Base-by-base conservation (phyloP, 495 filamentous ascomycete genomes). In the Penicillium coprophilum region DNA sequence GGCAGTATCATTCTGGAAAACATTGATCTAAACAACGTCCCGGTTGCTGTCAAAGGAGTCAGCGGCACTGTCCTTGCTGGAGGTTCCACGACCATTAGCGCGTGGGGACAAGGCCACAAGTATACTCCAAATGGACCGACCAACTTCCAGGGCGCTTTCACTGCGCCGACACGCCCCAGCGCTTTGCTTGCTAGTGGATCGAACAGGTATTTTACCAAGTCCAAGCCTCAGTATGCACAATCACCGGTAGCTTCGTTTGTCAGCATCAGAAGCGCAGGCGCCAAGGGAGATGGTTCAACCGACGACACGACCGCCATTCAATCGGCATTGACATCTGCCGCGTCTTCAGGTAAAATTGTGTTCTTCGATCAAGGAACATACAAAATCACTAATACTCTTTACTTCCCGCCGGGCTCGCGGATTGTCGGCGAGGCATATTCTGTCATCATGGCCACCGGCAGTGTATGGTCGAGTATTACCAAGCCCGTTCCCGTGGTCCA, bases 1-100 rank as follows among this genome's bases (percentile, higher is more conserved):
- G 82, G 82, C 21, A 80, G 80, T 46, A 69, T 86, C 31, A 75
- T 84, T 55, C 48, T 86, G 20, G 88, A 92, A 68, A 96, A 96
- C 61, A 78, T 91, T 24, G 69, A 66, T 17, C 77, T 94, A 53
- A 72, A 69, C 49, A 84, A 86, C 57, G 82, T 84, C 6, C 75
- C 77, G 4, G 73, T 82, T 19, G 87, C 84, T 1, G 79, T 92
- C 24, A 70, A 87, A 60, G 79, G 79, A 15, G 67, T 77, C 10
- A 68, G 41, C 61, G 76, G 66, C 60, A 79, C 79, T 1, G 57
- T 85, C 13, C 82, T 91, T 15, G 76, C 74, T 8, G 87, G 87
- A 23, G 82, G 82, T 13, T 71, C 81, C 0, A 73, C 66, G 8
- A 85, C 79, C 7, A 84, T 87, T 61, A 61, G 57, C 62, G 46